Evolutionary conservation across 2,329 filamentous ascomycete species (phyloP).

Genomic region (Colletotrichum liaoningense): DNA sequence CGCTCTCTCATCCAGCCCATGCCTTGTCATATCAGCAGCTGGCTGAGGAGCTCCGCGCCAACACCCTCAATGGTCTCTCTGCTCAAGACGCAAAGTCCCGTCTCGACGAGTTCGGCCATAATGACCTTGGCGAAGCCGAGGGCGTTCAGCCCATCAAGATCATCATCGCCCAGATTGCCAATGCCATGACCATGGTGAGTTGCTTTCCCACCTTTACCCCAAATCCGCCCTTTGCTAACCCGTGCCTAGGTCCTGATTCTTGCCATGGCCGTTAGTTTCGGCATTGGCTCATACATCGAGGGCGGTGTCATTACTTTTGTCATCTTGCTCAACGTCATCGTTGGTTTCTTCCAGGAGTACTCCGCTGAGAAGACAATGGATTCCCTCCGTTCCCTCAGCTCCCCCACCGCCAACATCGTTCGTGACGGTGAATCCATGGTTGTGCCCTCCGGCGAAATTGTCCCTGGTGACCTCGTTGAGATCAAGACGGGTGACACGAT

Average conservation of each 20-base stretch:
- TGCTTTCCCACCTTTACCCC: no score
- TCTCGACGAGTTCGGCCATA: conserved; percentile 66
- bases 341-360: conserved; percentile 67
- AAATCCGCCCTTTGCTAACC: neutral
- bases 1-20: conserved; percentile 69
- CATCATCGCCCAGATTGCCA: conserved; percentile 70
- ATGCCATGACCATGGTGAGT: conserved; percentile 71
- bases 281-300: conserved; percentile 65
- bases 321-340: conserved; percentile 62
- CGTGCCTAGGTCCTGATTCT: conserved; percentile 54
- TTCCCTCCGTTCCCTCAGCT: conserved; percentile 61
- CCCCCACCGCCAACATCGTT: conserved; percentile 61
- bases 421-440: conserved; percentile 61
- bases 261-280: conserved; percentile 64
- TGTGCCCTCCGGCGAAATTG: conserved; percentile 64
- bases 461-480: conserved; percentile 69
- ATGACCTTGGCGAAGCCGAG: conserved; percentile 67
- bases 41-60: conserved; percentile 62
- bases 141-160: conserved; percentile 69
- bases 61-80: conserved; percentile 66
- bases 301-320: conserved; percentile 64
- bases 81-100: conserved; percentile 61
- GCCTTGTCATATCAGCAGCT: conserved; percentile 61
- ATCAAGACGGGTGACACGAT: conserved; percentile 60
- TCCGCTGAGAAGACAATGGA: conserved; percentile 68